Conservation (phyloP, 345 rosid genomes). For the Abelmoschus esculentus region DNA sequence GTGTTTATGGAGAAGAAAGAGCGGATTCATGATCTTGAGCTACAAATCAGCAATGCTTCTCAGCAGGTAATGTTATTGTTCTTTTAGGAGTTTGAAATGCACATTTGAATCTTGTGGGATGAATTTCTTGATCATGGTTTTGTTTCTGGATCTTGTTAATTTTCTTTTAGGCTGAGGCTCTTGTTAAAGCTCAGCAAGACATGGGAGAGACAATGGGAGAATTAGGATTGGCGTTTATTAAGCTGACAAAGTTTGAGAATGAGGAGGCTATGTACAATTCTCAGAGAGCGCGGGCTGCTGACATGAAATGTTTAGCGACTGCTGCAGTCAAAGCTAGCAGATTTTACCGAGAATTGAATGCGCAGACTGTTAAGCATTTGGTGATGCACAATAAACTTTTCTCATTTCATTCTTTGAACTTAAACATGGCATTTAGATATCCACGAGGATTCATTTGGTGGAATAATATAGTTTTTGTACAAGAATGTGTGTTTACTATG, state of each 20-base stretch:
- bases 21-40: slow-evolving; percentile 77
- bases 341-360: slow-evolving; percentile 77
- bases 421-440: neutral
- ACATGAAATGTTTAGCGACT: slow-evolving; percentile 85
- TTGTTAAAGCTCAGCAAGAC: slow-evolving; percentile 94
- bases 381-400: slow-evolving; percentile 29
- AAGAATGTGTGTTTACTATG: neutral
- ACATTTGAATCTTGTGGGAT: neutral
- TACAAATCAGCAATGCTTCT: slow-evolving; percentile 78
- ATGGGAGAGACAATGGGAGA: slow-evolving; percentile 97
- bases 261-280: slow-evolving; percentile 75
- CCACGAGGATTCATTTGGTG: neutral
- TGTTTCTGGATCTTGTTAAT: neutral
- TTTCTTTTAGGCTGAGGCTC: slow-evolving; percentile 60
- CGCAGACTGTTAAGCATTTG: slow-evolving; percentile 90
- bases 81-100: neutral
- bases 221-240: slow-evolving; percentile 77
- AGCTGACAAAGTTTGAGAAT: slow-evolving; percentile 83
- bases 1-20: slow-evolving; percentile 84
- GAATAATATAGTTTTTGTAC: neutral
- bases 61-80: slow-evolving; percentile 51
- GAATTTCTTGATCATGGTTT: neutral
- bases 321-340: slow-evolving; percentile 97
- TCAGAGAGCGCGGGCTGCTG: slow-evolving; percentile 67
- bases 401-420: neutral